Conservation (phyloP, 768 basidiomycete species). For the Dacryopinax spathularia region DNA sequence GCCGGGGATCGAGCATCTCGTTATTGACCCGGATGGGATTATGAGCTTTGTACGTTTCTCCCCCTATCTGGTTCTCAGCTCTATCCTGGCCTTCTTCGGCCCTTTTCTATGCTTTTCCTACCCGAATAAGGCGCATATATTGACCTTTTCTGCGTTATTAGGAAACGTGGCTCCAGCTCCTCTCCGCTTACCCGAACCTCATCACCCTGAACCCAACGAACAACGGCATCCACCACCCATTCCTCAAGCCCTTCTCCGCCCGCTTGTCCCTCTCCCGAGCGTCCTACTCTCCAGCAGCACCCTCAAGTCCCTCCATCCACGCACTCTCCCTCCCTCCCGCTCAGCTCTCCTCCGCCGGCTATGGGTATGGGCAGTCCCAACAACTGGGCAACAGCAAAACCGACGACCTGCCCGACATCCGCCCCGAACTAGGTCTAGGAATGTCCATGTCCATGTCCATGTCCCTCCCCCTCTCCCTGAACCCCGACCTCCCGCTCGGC, state of each 20-base stretch:
- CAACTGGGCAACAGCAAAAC: no score
- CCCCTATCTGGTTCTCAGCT: no score
- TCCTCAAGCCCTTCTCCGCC: not conserved
- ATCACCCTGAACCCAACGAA: conserved; percentile 1
- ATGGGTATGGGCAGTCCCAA: no score
- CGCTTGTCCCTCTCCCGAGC: not conserved
- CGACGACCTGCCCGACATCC: no score
- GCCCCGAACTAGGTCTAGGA: no score
- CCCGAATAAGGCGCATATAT: not conserved
- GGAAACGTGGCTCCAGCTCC: not conserved
- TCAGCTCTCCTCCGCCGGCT: no score
- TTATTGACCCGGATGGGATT: conserved; percentile 1
- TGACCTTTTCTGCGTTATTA: not conserved
- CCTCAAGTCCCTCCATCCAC: not conserved
- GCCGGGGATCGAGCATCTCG: not conserved
- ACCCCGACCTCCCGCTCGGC: not conserved
- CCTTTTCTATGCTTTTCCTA: not conserved
- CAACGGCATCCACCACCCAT: not conserved
- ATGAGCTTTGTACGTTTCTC: not conserved
- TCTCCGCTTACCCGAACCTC: not conserved
- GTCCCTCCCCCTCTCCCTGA: not conserved
- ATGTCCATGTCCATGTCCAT: no score
- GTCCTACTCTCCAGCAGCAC: not conserved
- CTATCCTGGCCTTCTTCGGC: no score
- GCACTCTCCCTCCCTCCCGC: no score